Conservation (phyloP, 148 eudicot species). For the Cornus kousa region DNA sequence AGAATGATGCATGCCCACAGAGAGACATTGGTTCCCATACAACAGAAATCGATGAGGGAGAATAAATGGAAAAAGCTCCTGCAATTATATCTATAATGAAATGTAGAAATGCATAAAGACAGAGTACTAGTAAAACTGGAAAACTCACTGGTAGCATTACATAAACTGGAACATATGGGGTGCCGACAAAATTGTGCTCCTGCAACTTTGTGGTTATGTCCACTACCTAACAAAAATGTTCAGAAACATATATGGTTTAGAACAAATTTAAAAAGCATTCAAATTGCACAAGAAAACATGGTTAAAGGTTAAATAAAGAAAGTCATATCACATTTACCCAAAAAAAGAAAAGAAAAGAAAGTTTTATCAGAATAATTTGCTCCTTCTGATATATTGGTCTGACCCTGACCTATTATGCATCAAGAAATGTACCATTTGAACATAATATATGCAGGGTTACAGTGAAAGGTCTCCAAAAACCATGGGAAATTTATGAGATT, state of each 20-base stretch:
- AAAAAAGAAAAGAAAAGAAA: not conserved
- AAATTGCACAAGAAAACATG: not conserved
- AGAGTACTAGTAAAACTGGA: not conserved
- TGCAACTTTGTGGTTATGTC: slow-evolving; percentile 52
- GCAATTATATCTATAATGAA: not conserved
- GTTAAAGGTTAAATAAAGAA: not conserved
- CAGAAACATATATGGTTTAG: not conserved
- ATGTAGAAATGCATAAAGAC: not conserved
- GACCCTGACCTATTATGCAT: not conserved
- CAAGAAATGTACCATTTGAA: not conserved
- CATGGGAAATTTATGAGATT: not conserved
- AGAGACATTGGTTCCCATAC: not conserved
- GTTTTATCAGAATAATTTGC: not conserved
- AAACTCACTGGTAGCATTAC: slow-evolving; percentile 83
- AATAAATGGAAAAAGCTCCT: too few species aligned
- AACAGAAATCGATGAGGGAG: not conserved
- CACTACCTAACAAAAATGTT: slow-evolving; percentile 37
- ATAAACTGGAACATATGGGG: slow-evolving; percentile 82
- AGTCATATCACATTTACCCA: too few species aligned
- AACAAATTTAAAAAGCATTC: not conserved
- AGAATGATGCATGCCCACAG: not conserved
- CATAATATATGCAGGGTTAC: not conserved
- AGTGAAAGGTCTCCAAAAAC: not conserved
- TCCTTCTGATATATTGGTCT: not conserved
- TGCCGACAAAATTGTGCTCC: slow-evolving; percentile 80